Evolutionary conservation across 257 asterid species (phyloP), one percentile per base, ranked within the genome.

Genomic region (Jacaranda copaia): DNA sequence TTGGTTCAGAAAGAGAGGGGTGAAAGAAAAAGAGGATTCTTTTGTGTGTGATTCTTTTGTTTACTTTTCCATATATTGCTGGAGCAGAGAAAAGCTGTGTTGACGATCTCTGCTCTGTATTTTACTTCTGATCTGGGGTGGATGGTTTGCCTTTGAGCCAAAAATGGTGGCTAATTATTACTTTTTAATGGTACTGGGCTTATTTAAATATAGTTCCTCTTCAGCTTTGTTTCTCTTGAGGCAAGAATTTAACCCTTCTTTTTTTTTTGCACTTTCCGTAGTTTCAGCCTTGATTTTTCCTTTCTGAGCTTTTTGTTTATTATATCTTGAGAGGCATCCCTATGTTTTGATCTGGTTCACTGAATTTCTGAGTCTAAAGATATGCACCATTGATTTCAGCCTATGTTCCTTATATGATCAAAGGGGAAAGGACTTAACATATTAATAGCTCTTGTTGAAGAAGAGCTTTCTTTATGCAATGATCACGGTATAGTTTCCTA

Each of bases 11-110:
- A 68, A 59, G 57, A 48, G 19, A 42, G 45, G 73, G 13, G 79
- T 68, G 75, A n/a, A 59, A 61, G 51, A 4, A 58, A 46, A 65
- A 57, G 81, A 52, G 70, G 62, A 62, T 78, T 66, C 74, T 60
- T 70, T 68, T 53, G 75, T 64, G 77, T 58, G 80, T 69, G 83
- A 51, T 70, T 77, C 62, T 77, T 77, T 72, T 80, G 53, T 62
- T 58, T 79, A 39, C 18, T 15, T 43, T 70, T 73, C 49, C 59
- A 19, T 76, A 19, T 60, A 78, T 75, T 82, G 72, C 6, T 70
- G 66, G 56, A 39, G 77, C 81, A 73, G 73, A 42, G 6, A 20
- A 73, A 81, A 76, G 78, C 35, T 15, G 4, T 71, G 52, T 66
- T 66, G 77, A 67, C 70, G 67, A 43, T 68, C 39, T 73, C 32